Conservation (phyloP, 1,139 yeast genomes). For the Zygosaccharomyces sapae region DNA sequence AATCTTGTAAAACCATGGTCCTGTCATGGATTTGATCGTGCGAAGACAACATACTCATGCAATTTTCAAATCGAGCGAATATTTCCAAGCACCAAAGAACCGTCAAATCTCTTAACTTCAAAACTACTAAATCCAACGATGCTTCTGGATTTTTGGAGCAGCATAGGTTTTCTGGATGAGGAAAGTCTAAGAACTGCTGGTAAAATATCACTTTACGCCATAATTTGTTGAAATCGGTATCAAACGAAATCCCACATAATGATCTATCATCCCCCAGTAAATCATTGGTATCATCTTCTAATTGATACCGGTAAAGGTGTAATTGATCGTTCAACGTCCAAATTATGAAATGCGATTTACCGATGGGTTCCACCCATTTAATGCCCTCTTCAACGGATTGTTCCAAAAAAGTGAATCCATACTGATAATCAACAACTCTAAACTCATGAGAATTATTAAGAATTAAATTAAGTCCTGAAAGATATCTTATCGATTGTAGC, state of each 20-base stretch:
- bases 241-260: constrained; percentile 20
- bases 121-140: constrained; percentile 26
- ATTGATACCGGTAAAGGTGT: constrained; percentile 23
- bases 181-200: constrained; percentile 23
- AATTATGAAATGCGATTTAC: constrained; percentile 22
- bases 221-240: constrained; percentile 21
- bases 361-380: constrained; percentile 17
- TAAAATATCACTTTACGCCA: constrained; percentile 31
- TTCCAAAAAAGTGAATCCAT: constrained; percentile 29
- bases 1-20: constrained; percentile 19
- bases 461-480: constrained; percentile 22
- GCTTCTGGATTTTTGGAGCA: constrained; percentile 21
- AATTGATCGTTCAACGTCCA: constrained; percentile 24
- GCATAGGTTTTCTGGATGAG: constrained; percentile 20
- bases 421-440: constrained; percentile 27
- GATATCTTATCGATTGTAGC: constrained; percentile 20
- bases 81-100: constrained; percentile 30
- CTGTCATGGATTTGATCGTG: constrained; percentile 6
- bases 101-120: constrained; percentile 33
- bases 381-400: constrained; percentile 25
- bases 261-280: constrained; percentile 17
- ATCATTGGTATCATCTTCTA: constrained; percentile 24
- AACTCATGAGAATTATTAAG: constrained; percentile 18
- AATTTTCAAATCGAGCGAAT: constrained; percentile 22
- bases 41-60: constrained; percentile 9